Conservation (phyloP, 2,329 filamentous ascomycete genomes). For the Colletotrichum sp. region DNA sequence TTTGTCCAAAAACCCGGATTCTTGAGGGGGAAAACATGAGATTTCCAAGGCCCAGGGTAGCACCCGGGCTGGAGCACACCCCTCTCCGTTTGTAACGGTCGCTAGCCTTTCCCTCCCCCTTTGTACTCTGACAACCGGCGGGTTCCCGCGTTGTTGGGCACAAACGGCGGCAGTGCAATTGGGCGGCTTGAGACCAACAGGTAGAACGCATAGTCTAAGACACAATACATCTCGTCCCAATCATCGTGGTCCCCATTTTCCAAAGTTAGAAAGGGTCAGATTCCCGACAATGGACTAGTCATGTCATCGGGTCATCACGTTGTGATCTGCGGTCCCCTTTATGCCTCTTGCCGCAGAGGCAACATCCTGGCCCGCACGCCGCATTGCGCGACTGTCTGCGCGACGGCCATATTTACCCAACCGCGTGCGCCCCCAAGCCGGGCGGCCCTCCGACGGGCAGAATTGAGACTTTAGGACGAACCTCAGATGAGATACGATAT, state of each 20-base stretch:
- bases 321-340: conserved; percentile 15
- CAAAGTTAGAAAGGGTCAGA: conserved; percentile 14
- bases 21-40: neutral
- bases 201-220: neutral
- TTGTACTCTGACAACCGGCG: neutral
- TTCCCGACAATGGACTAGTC: conserved; percentile 11
- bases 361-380: neutral
- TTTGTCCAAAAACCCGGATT: conserved; percentile 13
- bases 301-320: conserved; percentile 12
- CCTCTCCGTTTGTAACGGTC: neutral
- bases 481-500: neutral
- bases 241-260: neutral
- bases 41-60: conserved; percentile 12
- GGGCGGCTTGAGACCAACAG: conserved; percentile 7
- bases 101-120: neutral
- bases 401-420: neutral
- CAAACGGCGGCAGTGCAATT: neutral
- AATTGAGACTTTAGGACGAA: neutral
- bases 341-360: neutral
- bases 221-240: conserved; percentile 6
- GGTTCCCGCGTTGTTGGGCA: neutral
- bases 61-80: neutral
- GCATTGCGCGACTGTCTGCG: neutral
- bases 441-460: neutral
- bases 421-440: neutral